These are phyloP conservation scores for Myxozyma monticola DNA, from an alignment of 805 yeast species.

Conservation along the genomic window DNA sequence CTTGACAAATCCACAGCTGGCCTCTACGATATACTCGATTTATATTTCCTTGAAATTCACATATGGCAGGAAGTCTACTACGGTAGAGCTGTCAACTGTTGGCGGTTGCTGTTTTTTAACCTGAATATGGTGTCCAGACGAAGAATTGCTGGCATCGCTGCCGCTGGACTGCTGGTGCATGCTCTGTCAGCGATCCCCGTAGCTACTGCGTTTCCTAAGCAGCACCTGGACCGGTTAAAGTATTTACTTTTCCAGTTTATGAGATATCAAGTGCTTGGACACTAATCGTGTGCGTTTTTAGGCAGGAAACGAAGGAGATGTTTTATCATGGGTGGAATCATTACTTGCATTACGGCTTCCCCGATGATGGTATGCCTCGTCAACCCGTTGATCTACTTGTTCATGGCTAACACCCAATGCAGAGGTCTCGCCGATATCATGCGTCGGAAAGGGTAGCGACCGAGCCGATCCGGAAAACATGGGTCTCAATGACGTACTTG, in stretches of 20 bases:
- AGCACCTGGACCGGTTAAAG: slow-evolving; percentile 22
- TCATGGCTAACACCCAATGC: neutral
- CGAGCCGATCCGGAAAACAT: slow-evolving; percentile 52
- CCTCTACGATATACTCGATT: too few species aligned
- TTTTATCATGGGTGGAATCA: slow-evolving; percentile 75
- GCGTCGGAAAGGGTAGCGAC: slow-evolving; percentile 69
- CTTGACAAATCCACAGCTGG: too few species aligned
- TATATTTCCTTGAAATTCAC: too few species aligned
- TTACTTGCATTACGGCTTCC: slow-evolving; percentile 70
- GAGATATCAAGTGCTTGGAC: neutral
- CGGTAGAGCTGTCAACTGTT: too few species aligned
- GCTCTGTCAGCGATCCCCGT: too few species aligned
- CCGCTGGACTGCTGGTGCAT: neutral
- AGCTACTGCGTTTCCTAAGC: slow-evolving; percentile 26
- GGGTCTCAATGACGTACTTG: slow-evolving; percentile 77
- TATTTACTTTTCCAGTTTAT: neutral
- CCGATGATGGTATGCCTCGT: slow-evolving; percentile 56
- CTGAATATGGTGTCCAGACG: too few species aligned
- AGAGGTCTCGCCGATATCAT: slow-evolving; percentile 69
- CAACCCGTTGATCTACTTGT: too few species aligned
- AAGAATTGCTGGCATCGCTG: slow-evolving; percentile 1
- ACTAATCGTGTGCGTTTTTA: slow-evolving; percentile 1
- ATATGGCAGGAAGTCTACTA: too few species aligned
- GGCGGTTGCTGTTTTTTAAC: too few species aligned
- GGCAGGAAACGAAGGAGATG: slow-evolving; percentile 40